Percentiles rank a stretch among this genome's conserved stretches.
Conservation (phyloP, 208 protist species). For the Porcisia deanei region DNA sequence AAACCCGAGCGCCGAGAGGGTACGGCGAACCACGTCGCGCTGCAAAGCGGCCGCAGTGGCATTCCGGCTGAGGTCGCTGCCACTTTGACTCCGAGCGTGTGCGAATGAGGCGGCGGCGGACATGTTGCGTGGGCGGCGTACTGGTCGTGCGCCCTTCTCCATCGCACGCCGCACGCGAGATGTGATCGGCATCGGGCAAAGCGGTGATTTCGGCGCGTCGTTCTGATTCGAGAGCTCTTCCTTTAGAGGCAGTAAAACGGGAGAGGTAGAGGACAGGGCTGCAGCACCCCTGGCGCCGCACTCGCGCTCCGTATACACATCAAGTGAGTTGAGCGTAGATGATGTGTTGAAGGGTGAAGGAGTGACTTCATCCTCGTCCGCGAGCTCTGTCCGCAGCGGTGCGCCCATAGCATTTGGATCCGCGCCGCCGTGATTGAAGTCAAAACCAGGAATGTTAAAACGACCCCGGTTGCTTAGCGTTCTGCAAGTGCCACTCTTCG, state of each 20-base stretch:
- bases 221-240: neutral
- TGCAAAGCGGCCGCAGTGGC: slow-evolving; percentile 12
- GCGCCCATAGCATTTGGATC: slow-evolving; percentile 7
- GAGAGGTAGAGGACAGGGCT: neutral
- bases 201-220: slow-evolving; percentile 2
- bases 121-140: slow-evolving; percentile 13
- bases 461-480: neutral
- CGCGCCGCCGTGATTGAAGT: neutral
- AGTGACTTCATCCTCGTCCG: neutral
- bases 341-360: neutral
- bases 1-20: slow-evolving; percentile 16
- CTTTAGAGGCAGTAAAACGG: neutral
- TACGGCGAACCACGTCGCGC: slow-evolving; percentile 16
- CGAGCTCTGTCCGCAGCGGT: neutral
- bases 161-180: slow-evolving; percentile 12
- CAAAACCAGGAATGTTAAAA: neutral
- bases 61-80: neutral
- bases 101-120: neutral
- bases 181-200: slow-evolving; percentile 3
- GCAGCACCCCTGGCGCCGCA: neutral
- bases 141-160: slow-evolving; percentile 25
- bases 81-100: slow-evolving; percentile 1
- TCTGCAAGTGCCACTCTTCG: neutral
- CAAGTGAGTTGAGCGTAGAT: neutral
- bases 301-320: neutral